Base-by-base conservation (phyloP, 495 filamentous ascomycete species). In the Monascus purpureus region DNA sequence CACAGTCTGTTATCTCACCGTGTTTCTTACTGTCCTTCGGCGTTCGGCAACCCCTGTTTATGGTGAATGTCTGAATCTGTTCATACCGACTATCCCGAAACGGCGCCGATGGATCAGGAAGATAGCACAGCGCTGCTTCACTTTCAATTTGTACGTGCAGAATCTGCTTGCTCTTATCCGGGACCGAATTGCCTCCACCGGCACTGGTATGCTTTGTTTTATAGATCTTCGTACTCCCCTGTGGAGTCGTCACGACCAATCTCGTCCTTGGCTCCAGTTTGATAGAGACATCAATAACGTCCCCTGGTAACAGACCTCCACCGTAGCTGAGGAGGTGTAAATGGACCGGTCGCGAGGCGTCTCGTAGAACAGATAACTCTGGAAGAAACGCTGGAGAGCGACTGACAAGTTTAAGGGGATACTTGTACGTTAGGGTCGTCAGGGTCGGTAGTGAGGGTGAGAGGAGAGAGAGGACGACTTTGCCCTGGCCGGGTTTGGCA, bases 141-240 rank as follows among this genome's bases (percentile, higher is more conserved):
- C 63, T 43, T 31, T 61, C 62, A 12, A 95, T 59, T 4, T 52
- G 52, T n/a, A 80, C 76, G 19, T 60, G 60, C 33, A 92, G 56
- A 2, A 57, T 56, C 53, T 97, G 90, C 13, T 72, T 58, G 19
- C 80, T 86, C 38, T 80, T 58, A 33, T 64, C 55, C 20, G 52
- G 51, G 13, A 54, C 28, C 29, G 33, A 23, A 36, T 50, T 38
- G 35, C 17, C 38, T 22, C 13, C 26, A 4, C 11, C 26, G 2
- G 2, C 29, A 65, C 55, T 26, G 52, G 58, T 29, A 11, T 57
- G 50, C 7, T 70, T 59, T 3, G 82, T 77, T 42, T 82, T 84
- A 70, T 92, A 97, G 50, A 97, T 75, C 58, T 95, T 96, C 28
- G 90, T 96, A 62, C 81, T 82, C 23, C 90, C 90, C 61, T 96